Base-by-base conservation (phyloP, 2,329 filamentous ascomycete genomes). In the Ophiostoma angusticollis region DNA sequence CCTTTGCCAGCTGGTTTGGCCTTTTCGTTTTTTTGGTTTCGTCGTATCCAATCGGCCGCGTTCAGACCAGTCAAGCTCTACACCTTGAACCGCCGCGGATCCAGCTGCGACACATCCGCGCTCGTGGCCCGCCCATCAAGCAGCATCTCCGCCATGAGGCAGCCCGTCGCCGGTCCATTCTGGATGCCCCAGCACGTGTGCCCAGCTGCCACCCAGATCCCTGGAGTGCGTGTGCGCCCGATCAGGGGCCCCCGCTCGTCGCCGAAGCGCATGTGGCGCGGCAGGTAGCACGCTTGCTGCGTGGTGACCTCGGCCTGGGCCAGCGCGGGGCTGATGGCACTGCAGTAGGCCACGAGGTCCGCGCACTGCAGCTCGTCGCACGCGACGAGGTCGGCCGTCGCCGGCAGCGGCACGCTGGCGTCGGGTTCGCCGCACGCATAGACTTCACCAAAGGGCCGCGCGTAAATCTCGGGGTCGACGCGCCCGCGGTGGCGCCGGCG, bases 161-260 rank as follows among this genome's bases (percentile, higher is more conserved):
- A 84, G 4, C 84, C 84, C 7, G 89, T 96, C 1, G 72, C 91
- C 1, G 89, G 87, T 1, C 78, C 85, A 61, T 98, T 96, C 62
- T 96, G 89, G 17, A 98, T 94, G 0, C 91, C 91, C 91, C 91
- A 98, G 62, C 89, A 96, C 2, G 86, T 94, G 64, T 98, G 91
- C 0, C 91, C 91, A 0, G 84, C 72, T 0, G 91, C 91, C 43
- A 96, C 66, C 57, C 81, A 79, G 31, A 96, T 52, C 0, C 87
- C 86, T 6, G 75, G 72, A 0, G 80, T 74, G 2, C 72, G 70
- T 7, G 86, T 87, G 38, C 69, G 64, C 0, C 91, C 91, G 18
- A 96, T 71, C 35, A 96, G 58, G 5, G 91, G 89, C 0, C 74
- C 77, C 27, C 60, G 62, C 55, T 74, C 70, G 31, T 68, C 64